Percentiles rank a stretch among this genome's conserved stretches.
Conservation (phyloP, 2,329 filamentous ascomycete species). For the Raffaelea arxii region DNA sequence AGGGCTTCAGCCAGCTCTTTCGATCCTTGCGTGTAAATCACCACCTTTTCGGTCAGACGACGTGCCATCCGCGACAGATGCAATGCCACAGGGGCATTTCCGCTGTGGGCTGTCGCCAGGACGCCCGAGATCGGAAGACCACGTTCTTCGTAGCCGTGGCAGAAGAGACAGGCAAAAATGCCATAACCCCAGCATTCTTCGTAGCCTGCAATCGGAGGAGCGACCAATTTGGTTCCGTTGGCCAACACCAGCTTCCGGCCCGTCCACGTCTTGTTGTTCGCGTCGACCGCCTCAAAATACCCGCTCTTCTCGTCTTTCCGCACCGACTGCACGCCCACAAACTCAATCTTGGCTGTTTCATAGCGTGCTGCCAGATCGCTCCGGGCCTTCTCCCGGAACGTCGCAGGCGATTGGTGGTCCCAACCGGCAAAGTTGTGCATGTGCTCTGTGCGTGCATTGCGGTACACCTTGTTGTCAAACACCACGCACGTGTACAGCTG, state of each 20-base stretch:
- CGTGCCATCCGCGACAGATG: conserved; percentile 33
- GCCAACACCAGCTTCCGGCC: conserved; percentile 47
- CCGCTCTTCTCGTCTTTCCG: conserved; percentile 20
- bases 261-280: conserved; percentile 28
- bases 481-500: conserved; percentile 37
- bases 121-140: conserved; percentile 35
- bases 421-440: conserved; percentile 37
- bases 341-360: conserved; percentile 21
- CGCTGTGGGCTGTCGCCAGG: conserved; percentile 26
- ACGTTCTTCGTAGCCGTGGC: conserved; percentile 49
- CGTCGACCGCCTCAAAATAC: conserved; percentile 29
- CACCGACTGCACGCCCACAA: conserved; percentile 18
- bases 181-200: conserved; percentile 42
- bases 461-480: conserved; percentile 40
- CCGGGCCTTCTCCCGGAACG: conserved; percentile 24
- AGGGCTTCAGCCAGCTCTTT: conserved; percentile 19
- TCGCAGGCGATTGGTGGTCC: conserved; percentile 26
- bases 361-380: conserved; percentile 25
- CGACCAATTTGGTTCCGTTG: conserved; percentile 40
- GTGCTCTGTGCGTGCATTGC: conserved; percentile 34
- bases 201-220: conserved; percentile 43
- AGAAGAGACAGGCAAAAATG: conserved; percentile 51
- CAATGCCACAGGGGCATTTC: conserved; percentile 19
- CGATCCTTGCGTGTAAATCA: conserved; percentile 41
- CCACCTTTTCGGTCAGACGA: conserved; percentile 32